A percentile compares a stretch with the other conserved stretches of the same genome.
These are phyloP conservation scores for Hypoxylon fragiforme DNA, from an alignment of 495 filamentous ascomycete genomes.

Conservation along the genomic window DNA sequence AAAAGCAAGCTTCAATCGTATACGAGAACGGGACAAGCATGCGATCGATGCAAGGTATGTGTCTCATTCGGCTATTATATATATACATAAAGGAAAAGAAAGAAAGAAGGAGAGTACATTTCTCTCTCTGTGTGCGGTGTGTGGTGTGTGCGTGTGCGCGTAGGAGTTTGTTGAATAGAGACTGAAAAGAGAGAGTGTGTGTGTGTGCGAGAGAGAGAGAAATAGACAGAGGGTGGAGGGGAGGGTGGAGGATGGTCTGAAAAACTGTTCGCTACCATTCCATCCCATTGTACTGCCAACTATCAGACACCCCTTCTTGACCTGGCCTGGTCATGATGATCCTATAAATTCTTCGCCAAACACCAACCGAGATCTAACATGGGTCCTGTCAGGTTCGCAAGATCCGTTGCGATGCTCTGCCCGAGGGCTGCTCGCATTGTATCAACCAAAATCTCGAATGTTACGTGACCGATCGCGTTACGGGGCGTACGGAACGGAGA, in stretches of 20 bases:
- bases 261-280: background rate
- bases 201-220: background rate
- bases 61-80: constrained; percentile 1
- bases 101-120: too few species aligned
- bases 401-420: constrained; percentile 76
- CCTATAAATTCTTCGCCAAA: background rate
- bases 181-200: background rate
- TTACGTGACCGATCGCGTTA: constrained; percentile 82
- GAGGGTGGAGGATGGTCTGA: too few species aligned
- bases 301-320: background rate
- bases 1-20: constrained; percentile 65
- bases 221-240: background rate
- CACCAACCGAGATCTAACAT: constrained; percentile 21
- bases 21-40: constrained; percentile 80
- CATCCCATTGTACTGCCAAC: constrained; percentile 9
- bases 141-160: too few species aligned
- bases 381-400: constrained; percentile 66
- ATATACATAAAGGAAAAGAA: background rate
- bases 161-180: too few species aligned
- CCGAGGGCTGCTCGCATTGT: constrained; percentile 76
- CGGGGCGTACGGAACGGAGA: constrained; percentile 75
- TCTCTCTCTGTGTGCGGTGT: too few species aligned
- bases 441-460: constrained; percentile 70
- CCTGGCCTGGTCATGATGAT: background rate
- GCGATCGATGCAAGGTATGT: constrained; percentile 86